Conservation (phyloP, 805 yeast genomes). For the Pichia kluyveri region DNA sequence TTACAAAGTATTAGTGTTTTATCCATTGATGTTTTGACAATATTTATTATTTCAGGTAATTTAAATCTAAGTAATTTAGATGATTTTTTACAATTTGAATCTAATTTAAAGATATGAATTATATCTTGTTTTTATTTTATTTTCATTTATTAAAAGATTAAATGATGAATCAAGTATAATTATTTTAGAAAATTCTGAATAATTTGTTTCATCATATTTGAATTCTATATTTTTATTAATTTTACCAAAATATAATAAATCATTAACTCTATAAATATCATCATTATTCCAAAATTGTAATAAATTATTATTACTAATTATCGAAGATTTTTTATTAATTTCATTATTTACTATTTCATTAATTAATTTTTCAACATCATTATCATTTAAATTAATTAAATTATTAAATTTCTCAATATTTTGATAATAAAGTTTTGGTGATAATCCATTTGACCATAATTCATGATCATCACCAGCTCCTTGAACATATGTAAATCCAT, state of each 20-base stretch:
- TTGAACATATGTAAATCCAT: slow-evolving; percentile 62
- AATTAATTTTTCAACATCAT: slow-evolving; percentile 15
- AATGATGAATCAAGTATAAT: slow-evolving; percentile 14
- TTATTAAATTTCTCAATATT: slow-evolving; percentile 21
- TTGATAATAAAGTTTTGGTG: slow-evolving; percentile 51
- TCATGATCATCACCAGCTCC: slow-evolving; percentile 97
- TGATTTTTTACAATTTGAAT: slow-evolving; percentile 47
- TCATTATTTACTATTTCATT: slow-evolving; percentile 4
- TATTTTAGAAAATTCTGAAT: slow-evolving; percentile 19
- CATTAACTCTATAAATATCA: slow-evolving; percentile 8
- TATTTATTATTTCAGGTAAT: slow-evolving; percentile 35
- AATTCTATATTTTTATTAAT: slow-evolving; percentile 4
- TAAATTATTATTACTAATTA: too few species aligned
- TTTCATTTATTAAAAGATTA: neutral
- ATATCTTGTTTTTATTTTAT: slow-evolving; percentile 7
- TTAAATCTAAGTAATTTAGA: slow-evolving; percentile 46
- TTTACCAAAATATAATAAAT: slow-evolving; percentile 18
- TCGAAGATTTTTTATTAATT: neutral
- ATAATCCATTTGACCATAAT: slow-evolving; percentile 58
- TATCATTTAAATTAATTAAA: slow-evolving; percentile 18
- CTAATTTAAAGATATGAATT: slow-evolving; percentile 13
- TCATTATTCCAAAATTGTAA: neutral
- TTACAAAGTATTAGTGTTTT: slow-evolving; percentile 47
- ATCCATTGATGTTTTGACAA: slow-evolving; percentile 12
- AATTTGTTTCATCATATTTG: neutral